A percentile compares a stretch with the other conserved stretches of the same genome.
These are phyloP conservation scores for Silene uniflora DNA, from an alignment of 148 eudicot species.

Conservation along the genomic window DNA sequence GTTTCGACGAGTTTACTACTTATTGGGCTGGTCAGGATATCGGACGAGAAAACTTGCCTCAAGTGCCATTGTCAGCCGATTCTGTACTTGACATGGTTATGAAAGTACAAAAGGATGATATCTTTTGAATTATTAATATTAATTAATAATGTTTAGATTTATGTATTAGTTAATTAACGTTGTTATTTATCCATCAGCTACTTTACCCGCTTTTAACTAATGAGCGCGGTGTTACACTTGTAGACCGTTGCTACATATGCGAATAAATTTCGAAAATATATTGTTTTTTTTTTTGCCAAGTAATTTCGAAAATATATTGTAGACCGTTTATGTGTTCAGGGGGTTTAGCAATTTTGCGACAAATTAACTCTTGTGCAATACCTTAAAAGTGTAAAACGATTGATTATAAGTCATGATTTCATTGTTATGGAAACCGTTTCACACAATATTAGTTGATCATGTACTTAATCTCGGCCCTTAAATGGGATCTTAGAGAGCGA, in stretches of 20 bases:
- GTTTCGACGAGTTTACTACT: neutral
- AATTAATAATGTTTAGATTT: neutral
- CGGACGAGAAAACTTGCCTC: neutral
- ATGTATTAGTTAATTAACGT: no score
- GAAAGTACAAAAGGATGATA: neutral
- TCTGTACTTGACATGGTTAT: constrained; percentile 2
- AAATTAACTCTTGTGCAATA: no score
- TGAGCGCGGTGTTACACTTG: neutral
- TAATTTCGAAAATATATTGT: neutral
- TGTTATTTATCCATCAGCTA: no score
- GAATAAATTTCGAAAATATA: no score
- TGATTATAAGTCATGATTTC: no score
- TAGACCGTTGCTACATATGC: no score
- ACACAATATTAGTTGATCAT: neutral
- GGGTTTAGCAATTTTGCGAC: no score
- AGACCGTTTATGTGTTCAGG: no score
- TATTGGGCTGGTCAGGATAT: neutral
- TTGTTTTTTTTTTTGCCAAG: neutral
- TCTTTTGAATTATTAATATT: neutral
- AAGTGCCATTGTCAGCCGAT: neutral
- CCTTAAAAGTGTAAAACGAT: no score
- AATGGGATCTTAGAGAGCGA: constrained; percentile 34
- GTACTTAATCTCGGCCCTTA: neutral
- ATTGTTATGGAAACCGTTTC: no score
- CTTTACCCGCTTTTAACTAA: neutral